These are phyloP conservation scores for Podospora bellae-mahoneyi DNA, from an alignment of 495 filamentous ascomycete species.

Conservation along the genomic window DNA sequence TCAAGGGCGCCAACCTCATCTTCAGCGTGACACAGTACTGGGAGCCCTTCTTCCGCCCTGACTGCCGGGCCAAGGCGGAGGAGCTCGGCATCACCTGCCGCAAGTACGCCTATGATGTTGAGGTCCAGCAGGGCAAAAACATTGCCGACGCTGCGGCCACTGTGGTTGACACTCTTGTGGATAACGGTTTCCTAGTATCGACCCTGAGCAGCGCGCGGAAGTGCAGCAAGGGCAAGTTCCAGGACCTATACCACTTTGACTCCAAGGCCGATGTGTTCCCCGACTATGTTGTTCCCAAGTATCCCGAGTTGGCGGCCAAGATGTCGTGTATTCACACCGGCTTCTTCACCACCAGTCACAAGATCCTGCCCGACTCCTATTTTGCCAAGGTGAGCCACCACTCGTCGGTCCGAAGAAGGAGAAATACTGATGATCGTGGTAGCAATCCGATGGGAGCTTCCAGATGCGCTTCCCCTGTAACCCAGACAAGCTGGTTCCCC, in stretches of 20 bases:
- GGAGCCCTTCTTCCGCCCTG: constrained; percentile 39
- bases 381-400: constrained; percentile 31
- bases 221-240: constrained; percentile 37
- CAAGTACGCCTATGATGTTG: constrained; percentile 46
- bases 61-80: constrained; percentile 27
- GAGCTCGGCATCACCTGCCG: constrained; percentile 33
- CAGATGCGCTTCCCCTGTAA: constrained; percentile 41
- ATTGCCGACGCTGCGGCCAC: constrained; percentile 52
- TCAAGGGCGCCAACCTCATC: constrained; percentile 45
- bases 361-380: constrained; percentile 39
- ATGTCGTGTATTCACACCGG: constrained; percentile 48
- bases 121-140: constrained; percentile 52
- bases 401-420: neutral
- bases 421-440: neutral
- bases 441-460: constrained; percentile 34
- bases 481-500: constrained; percentile 32
- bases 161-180: constrained; percentile 41
- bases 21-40: constrained; percentile 54
- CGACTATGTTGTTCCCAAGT: constrained; percentile 35
- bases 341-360: constrained; percentile 41
- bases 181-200: constrained; percentile 45
- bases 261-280: constrained; percentile 44
- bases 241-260: constrained; percentile 44
- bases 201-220: constrained; percentile 40
- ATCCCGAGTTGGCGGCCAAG: constrained; percentile 44